Evolutionary conservation across 2,329 filamentous ascomycete genomes (phyloP), one percentile per base, ranked within the genome.

Genomic region (Phyllosticta ampelicida): DNA sequence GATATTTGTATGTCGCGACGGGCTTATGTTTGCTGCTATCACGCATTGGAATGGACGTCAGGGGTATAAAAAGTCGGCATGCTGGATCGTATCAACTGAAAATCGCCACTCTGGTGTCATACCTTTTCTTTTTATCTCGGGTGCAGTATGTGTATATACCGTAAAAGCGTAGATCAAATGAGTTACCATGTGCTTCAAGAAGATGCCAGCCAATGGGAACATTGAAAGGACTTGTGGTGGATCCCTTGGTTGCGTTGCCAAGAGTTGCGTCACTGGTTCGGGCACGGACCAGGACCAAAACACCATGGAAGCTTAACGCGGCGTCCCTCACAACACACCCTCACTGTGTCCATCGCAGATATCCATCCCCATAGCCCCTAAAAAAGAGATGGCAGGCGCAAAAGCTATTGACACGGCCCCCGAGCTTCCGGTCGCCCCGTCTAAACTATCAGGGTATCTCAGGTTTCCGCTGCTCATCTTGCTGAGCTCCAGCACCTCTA

Each of bases 401-500:
- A 51, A 60, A 9, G 28, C 49, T 9, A 50, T 19, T 16, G 61
- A 65, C 9, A 62, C 50, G 6, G 63, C 63, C 55, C n/a, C 36
- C 8, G 61, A 64, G 52, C 65, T 66, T 21, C 60, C 61, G 4
- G 60, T 61, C 21, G 64, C 63, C 55, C 36, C 54, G 5, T 68
- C 68, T 53, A 63, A 67, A 56, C 67, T 76, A 51, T 72, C 72
- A 9, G 53, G 63, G 16, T 62, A 61, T 48, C 61, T 77, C 60
- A 72, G 73, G 60, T 71, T 77, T 53, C 69, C 71, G 21, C 68
- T 77, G 51, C 68, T 75, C 26, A 71, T 81, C n/a, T 58, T 79
- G 18, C 68, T 78, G 60, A 83, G 77, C 71, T 77, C 91, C 60
- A 74, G 77, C 29, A 73, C 90, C 59, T 86, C 84, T 62, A 78